These are phyloP conservation scores for Vitis labrusca DNA, from an alignment of 164 flowering plant species.

Conservation along the genomic window DNA sequence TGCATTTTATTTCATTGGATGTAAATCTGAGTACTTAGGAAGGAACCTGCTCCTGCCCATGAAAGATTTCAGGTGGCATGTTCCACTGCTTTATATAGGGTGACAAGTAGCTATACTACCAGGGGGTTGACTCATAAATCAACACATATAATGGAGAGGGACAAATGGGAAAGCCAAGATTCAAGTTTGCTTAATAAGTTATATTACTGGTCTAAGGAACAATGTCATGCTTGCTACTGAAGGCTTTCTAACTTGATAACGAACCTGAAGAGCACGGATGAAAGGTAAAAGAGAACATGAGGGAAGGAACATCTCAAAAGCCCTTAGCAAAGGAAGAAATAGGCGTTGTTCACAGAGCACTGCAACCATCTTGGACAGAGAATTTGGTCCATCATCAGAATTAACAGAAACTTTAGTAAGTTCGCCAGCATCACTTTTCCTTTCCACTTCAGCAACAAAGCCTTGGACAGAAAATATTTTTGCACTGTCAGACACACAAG, in stretches of 20 bases:
- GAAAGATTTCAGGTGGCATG: neutral
- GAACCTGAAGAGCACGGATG: slow-evolving; percentile 95
- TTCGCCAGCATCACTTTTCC: slow-evolving; percentile 26
- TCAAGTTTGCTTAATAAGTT: neutral
- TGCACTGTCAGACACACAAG: slow-evolving; percentile 22
- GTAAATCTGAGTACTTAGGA: neutral
- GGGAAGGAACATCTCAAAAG: slow-evolving; percentile 98
- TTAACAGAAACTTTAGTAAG: slow-evolving; percentile 33
- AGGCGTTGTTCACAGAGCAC: slow-evolving; percentile 89
- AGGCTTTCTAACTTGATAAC: slow-evolving; percentile 4
- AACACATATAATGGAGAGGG: no score
- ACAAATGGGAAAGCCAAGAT: neutral
- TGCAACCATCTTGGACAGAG: slow-evolving; percentile 85
- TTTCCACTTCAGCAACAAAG: slow-evolving; percentile 35
- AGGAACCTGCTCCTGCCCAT: neutral
- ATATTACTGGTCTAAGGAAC: neutral
- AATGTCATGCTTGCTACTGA: neutral
- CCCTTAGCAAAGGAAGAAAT: slow-evolving; percentile 86
- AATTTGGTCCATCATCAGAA: slow-evolving; percentile 55
- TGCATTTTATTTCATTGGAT: no score
- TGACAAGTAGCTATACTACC: neutral
- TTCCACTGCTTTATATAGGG: neutral
- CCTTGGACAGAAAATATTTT: slow-evolving; percentile 28
- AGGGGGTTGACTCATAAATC: no score
- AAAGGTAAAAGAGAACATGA: slow-evolving; percentile 87